phyloP scores from a whole-genome alignment of 352 stramenopile species.

The Pythium sukuiense region DNA sequence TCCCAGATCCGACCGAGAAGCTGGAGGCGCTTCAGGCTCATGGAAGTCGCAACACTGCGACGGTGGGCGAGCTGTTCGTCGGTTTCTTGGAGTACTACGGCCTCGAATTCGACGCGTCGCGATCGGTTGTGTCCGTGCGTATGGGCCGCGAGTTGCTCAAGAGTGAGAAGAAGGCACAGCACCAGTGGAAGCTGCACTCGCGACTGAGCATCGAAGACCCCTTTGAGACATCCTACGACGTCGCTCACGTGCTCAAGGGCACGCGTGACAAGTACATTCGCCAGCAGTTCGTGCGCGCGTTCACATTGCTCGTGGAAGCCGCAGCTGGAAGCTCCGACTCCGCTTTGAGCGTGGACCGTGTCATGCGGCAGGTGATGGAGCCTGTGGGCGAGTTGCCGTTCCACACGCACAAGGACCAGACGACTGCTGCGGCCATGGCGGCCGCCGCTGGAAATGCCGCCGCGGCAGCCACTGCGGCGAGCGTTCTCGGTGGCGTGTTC shows the following conservation, averaged over 20 bases:
- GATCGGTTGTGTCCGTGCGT: constrained; percentile 66
- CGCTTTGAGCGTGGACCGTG: constrained; percentile 6
- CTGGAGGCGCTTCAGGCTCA: constrained; percentile 42
- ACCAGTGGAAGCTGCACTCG: constrained; percentile 76
- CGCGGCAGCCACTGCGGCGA: constrained; percentile 17
- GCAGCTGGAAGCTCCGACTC: constrained; percentile 7
- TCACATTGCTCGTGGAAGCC: constrained; percentile 57
- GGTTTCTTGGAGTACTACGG: constrained; percentile 82
- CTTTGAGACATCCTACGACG: constrained; percentile 98
- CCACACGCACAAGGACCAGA: constrained; percentile 31
- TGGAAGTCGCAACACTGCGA: constrained; percentile 47
- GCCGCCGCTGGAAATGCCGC: constrained; percentile 19
- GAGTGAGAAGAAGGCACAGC: constrained; percentile 66
- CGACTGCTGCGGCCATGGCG: constrained; percentile 19
- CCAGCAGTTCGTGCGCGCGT: constrained; percentile 77
- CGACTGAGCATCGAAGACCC: constrained; percentile 96
- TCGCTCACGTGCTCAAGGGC: constrained; percentile 95
- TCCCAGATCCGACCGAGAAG: constrained; percentile 47
- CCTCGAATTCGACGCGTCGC: constrained; percentile 65
- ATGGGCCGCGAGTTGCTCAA: constrained; percentile 69
- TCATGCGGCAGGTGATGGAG: constrained; percentile 25
- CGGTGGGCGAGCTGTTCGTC: constrained; percentile 64
- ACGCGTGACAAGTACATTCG: constrained; percentile 85
- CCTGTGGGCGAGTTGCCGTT: constrained; percentile 26
- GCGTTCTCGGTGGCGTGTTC: constrained; percentile 26